Percentiles rank a stretch among this genome's conserved stretches.
These are phyloP conservation scores for Aspergillus nanangensis DNA, from an alignment of 495 filamentous ascomycete species.

Conservation along the genomic window DNA sequence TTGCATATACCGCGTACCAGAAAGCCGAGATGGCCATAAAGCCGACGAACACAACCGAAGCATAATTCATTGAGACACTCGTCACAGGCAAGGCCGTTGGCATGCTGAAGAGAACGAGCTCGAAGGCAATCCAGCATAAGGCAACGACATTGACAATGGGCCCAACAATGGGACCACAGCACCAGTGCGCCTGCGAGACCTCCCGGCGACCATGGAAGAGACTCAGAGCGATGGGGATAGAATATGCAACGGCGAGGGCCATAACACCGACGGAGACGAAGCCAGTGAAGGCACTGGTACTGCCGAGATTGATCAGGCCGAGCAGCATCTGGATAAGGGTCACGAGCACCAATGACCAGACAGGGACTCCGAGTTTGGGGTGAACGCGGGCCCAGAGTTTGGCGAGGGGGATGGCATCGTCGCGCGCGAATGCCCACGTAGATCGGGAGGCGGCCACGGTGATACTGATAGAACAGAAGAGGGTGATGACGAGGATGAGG, in stretches of 20 bases:
- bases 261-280: conserved; percentile 63
- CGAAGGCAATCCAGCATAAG: conserved; percentile 56
- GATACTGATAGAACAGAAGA: conserved; percentile 60
- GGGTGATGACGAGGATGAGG: conserved; percentile 56
- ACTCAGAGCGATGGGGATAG: conserved; percentile 52
- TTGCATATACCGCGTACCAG: conserved; percentile 45
- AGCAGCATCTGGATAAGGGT: conserved; percentile 43
- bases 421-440: conserved; percentile 58
- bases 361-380: conserved; percentile 25
- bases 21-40: conserved; percentile 36
- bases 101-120: conserved; percentile 56
- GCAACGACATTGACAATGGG: conserved; percentile 51
- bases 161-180: conserved; percentile 51
- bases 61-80: conserved; percentile 53
- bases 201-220: conserved; percentile 46
- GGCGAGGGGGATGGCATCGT: conserved; percentile 40
- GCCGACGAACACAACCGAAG: conserved; percentile 59
- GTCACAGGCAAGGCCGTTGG: conserved; percentile 46
- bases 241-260: conserved; percentile 53
- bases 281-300: conserved; percentile 54
- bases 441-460: conserved; percentile 56
- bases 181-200: conserved; percentile 51
- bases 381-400: conserved; percentile 29
- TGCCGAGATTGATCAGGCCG: conserved; percentile 62
- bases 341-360: conserved; percentile 31